These are phyloP conservation scores for Gastrolobium villosum DNA, from an alignment of 306 rosid species.

Conservation along the genomic window DNA sequence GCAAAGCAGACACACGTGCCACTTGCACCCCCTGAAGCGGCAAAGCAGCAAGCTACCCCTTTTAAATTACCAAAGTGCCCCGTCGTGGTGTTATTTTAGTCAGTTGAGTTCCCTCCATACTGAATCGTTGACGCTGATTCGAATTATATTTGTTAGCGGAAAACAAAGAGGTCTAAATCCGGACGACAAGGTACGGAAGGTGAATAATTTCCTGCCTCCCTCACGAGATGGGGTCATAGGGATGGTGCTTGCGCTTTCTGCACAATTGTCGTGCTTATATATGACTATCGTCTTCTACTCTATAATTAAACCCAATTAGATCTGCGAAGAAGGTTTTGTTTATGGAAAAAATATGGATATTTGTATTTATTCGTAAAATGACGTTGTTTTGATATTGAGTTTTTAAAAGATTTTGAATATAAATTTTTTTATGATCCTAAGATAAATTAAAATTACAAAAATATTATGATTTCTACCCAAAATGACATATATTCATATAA, in stretches of 20 bases:
- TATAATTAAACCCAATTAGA: too few species aligned
- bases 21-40: constrained; percentile 61
- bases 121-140: constrained; percentile 9
- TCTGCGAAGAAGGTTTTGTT: too few species aligned
- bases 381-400: too few species aligned
- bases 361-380: too few species aligned
- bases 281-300: too few species aligned
- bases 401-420: too few species aligned
- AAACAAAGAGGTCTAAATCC: constrained; percentile 11
- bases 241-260: constrained; percentile 49
- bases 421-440: too few species aligned
- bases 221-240: constrained; percentile 51
- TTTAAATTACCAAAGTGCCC: constrained; percentile 4
- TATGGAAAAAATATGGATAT: too few species aligned
- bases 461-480: too few species aligned
- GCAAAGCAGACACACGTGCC: constrained; percentile 64
- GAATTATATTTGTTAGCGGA: neutral
- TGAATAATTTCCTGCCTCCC: neutral
- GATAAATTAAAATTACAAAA: too few species aligned
- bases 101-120: neutral
- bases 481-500: too few species aligned
- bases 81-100: neutral
- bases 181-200: constrained; percentile 38
- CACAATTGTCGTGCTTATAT: constrained; percentile 14
- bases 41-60: constrained; percentile 31